phyloP scores from a whole-genome alignment of 2,329 filamentous ascomycete genomes.

The Botrytis pseudocinerea region DNA sequence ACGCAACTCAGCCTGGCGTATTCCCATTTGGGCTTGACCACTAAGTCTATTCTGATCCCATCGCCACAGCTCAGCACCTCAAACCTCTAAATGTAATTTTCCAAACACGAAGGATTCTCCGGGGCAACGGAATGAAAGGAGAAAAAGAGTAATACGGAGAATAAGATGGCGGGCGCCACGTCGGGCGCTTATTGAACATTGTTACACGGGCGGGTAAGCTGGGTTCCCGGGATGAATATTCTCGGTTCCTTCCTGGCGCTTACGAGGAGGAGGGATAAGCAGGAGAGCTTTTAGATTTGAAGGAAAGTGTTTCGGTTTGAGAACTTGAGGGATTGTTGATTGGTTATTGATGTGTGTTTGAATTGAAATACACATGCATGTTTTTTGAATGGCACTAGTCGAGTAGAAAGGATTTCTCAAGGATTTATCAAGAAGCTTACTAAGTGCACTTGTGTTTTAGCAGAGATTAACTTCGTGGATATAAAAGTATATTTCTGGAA shows the following conservation, averaged over 20 bases:
- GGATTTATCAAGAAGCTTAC: not conserved
- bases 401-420: not conserved
- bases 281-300: not conserved
- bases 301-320: not conserved
- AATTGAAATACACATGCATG: not conserved
- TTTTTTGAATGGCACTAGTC: not conserved
- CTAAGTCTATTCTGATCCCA: not conserved
- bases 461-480: not conserved
- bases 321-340: not conserved
- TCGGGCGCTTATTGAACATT: constrained; percentile 1
- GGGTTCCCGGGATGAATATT: not conserved
- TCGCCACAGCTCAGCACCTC: not conserved
- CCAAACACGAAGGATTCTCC: not conserved
- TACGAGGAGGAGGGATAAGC: not conserved
- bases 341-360: not conserved
- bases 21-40: not conserved
- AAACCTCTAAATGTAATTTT: not conserved
- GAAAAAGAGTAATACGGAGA: not conserved
- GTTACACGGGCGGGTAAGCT: not conserved
- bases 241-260: constrained; percentile 5
- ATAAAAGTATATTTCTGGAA: not conserved
- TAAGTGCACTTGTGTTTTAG: not conserved
- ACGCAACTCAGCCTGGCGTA: not conserved
- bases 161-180: not conserved
- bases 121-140: not conserved